Conservation (phyloP, 257 asterid species). For the Solanum ahanhuiri region DNA sequence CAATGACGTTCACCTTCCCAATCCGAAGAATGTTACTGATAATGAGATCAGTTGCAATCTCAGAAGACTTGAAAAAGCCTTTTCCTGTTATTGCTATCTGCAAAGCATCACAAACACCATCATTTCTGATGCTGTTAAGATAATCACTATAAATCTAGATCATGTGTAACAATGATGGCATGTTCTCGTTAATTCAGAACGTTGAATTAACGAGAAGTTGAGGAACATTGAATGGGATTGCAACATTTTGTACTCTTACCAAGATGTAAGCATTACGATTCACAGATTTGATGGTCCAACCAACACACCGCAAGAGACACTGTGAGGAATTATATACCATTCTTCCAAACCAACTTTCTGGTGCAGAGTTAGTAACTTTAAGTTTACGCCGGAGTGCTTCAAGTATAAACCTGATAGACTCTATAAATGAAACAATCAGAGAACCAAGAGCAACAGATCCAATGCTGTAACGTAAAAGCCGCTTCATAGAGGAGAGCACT, state of each 20-base stretch:
- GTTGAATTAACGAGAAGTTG: neutral
- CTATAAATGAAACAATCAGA: constrained; percentile 55
- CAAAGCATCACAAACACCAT: neutral
- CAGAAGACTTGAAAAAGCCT: constrained; percentile 82
- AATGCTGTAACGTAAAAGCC: constrained; percentile 70
- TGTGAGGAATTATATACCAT: constrained; percentile 45
- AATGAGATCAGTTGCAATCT: constrained; percentile 88
- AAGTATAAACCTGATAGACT: constrained; percentile 77
- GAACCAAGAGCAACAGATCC: constrained; percentile 97
- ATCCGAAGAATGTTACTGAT: constrained; percentile 86
- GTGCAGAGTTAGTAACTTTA: constrained; percentile 47
- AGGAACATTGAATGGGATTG: neutral
- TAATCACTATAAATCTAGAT: neutral
- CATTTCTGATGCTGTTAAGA: neutral
- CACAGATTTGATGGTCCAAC: constrained; percentile 76
- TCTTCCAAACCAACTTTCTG: constrained; percentile 59
- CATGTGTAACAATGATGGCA: neutral
- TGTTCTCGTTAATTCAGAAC: neutral
- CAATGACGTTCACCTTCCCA: constrained; percentile 87
- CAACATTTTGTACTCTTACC: constrained; percentile 39
- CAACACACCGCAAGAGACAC: constrained; percentile 48
- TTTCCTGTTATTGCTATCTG: constrained; percentile 98
- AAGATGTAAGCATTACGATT: constrained; percentile 91
- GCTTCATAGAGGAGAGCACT: constrained; percentile 89
- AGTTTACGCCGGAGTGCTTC: constrained; percentile 91